Conservation (phyloP, 2,329 filamentous ascomycete genomes). For the Neopestalotiopsis rosae region DNA sequence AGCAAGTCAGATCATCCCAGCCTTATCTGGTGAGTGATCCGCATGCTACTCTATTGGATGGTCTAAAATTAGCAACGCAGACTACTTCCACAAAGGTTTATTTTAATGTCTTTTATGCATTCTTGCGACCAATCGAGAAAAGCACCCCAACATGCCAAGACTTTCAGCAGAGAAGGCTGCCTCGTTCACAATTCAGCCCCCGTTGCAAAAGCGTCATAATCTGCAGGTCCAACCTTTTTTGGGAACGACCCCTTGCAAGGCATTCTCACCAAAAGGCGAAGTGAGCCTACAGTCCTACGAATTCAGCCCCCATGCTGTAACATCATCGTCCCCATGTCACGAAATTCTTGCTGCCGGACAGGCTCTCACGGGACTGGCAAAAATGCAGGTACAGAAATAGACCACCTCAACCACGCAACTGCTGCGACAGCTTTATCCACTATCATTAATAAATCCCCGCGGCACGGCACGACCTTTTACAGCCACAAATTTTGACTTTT, state of each 20-base stretch:
- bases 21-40: not conserved
- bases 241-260: not conserved
- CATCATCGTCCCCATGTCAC: not conserved
- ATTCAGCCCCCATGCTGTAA: not conserved
- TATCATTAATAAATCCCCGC: too few relatives aligned
- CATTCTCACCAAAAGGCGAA: not conserved
- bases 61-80: not conserved
- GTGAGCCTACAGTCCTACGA: not conserved
- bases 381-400: not conserved
- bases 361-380: not conserved
- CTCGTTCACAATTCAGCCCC: too few relatives aligned
- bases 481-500: too few relatives aligned
- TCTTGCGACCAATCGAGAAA: not conserved
- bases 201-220: not conserved
- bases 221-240: not conserved
- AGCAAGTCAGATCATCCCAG: too few relatives aligned
- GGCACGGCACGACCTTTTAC: too few relatives aligned
- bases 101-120: not conserved
- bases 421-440: too few relatives aligned
- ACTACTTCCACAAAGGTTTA: not conserved
- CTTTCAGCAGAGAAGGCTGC: too few relatives aligned
- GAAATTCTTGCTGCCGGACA: not conserved
- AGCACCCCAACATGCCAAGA: too few relatives aligned
- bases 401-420: not conserved
- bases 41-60: not conserved